phyloP scores from a whole-genome alignment of 2,329 filamentous ascomycete genomes.

The Pseudopyrenochaeta lycopersici region DNA sequence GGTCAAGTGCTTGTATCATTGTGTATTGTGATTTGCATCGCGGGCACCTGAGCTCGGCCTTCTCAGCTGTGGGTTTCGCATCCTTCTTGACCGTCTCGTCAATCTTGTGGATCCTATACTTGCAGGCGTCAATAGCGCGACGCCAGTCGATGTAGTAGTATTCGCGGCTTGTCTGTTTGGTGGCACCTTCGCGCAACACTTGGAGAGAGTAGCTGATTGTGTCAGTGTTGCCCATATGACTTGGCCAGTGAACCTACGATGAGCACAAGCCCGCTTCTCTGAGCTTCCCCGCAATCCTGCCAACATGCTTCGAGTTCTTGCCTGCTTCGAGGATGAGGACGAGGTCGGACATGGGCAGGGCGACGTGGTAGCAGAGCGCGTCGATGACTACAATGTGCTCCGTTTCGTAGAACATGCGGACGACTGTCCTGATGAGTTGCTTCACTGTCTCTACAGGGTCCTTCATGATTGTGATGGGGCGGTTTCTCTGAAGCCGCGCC shows the following conservation, averaged over 20 bases:
- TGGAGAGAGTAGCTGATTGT: slow-evolving; percentile 71
- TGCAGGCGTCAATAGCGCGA: slow-evolving; percentile 93
- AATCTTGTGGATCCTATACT: slow-evolving; percentile 89
- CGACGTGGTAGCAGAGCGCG: slow-evolving; percentile 78
- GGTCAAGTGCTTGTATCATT: slow-evolving; percentile 86
- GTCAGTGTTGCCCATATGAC: slow-evolving; percentile 20
- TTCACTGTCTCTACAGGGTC: slow-evolving; percentile 72
- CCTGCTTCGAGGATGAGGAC: slow-evolving; percentile 76
- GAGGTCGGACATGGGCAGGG: slow-evolving; percentile 86
- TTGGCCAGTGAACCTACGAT: slow-evolving; percentile 65
- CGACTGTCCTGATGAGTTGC: slow-evolving; percentile 84
- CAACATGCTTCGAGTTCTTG: slow-evolving; percentile 90
- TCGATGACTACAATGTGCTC: slow-evolving; percentile 85
- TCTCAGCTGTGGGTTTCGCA: slow-evolving; percentile 78
- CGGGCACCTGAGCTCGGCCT: slow-evolving; percentile 89
- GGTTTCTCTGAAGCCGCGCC: not conserved
- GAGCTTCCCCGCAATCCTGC: slow-evolving; percentile 85
- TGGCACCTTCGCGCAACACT: slow-evolving; percentile 81
- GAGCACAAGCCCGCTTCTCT: slow-evolving; percentile 86
- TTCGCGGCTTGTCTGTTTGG: slow-evolving; percentile 82
- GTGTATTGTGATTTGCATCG: slow-evolving; percentile 89
- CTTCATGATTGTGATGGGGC: slow-evolving; percentile 41
- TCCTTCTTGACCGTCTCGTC: slow-evolving; percentile 88
- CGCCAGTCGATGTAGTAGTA: slow-evolving; percentile 99
- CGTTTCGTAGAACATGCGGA: slow-evolving; percentile 85